These are phyloP conservation scores for Coffea canephora DNA, from an alignment of 257 asterid genomes.

Conservation along the genomic window DNA sequence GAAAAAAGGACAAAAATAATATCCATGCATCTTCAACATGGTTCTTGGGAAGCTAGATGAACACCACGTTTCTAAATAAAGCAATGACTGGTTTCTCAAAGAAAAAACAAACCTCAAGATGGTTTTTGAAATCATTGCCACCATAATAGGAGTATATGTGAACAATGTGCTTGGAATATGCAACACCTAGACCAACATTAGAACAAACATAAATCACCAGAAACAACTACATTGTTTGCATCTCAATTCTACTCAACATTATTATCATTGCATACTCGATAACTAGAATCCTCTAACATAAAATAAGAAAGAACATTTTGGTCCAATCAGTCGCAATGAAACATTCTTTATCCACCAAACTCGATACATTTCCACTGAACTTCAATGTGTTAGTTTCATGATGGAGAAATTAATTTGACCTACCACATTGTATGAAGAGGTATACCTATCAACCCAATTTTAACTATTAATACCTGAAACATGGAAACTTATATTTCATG, in stretches of 20 bases:
- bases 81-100: background rate
- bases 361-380: too few species aligned
- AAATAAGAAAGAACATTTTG: background rate
- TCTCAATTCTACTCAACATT: background rate
- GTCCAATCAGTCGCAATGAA: background rate
- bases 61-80: background rate
- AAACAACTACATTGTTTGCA: background rate
- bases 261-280: background rate
- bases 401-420: background rate
- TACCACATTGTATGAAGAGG: background rate
- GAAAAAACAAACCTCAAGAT: conserved; percentile 48
- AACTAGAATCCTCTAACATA: background rate
- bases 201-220: conserved; percentile 2
- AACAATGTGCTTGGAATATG: conserved; percentile 74
- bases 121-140: conserved; percentile 46
- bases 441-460: background rate
- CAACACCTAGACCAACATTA: conserved; percentile 51
- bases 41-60: background rate
- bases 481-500: background rate
- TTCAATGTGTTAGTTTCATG: background rate
- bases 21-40: background rate
- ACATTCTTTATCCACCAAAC: background rate
- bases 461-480: background rate
- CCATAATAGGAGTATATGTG: conserved; percentile 51
- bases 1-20: background rate